These are phyloP conservation scores for Colletotrichum simmondsii DNA, from an alignment of 2,329 filamentous ascomycete species.

Conservation along the genomic window DNA sequence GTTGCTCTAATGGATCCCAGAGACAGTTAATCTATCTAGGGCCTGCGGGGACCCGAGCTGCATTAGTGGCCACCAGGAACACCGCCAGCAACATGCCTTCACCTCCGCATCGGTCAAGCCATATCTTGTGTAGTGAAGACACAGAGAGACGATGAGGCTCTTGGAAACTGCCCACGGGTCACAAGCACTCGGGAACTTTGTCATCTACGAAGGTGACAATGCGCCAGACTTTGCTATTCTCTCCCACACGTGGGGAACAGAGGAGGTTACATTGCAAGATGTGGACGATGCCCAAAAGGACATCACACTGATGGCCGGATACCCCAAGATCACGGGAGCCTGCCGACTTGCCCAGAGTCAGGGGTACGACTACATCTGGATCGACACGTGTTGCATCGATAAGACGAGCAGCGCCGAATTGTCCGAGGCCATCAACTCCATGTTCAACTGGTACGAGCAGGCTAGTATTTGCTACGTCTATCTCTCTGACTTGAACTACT, in stretches of 20 bases:
- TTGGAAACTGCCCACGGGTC: not conserved
- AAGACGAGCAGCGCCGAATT: slow-evolving; percentile 36
- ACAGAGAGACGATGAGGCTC: not conserved
- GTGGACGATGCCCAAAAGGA: not conserved
- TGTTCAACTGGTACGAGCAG: slow-evolving; percentile 36
- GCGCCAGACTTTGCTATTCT: slow-evolving; percentile 35
- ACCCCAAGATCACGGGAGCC: slow-evolving; percentile 15
- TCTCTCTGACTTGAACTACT: slow-evolving; percentile 28
- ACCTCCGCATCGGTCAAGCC: not conserved
- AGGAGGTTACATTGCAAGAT: not conserved
- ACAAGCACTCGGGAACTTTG: not conserved
- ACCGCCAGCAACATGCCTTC: not conserved
- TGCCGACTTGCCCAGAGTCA: slow-evolving; percentile 17
- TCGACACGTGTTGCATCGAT: slow-evolving; percentile 41
- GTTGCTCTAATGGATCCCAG: not conserved
- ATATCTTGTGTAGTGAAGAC: not conserved
- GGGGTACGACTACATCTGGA: slow-evolving; percentile 38
- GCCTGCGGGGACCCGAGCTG: not conserved
- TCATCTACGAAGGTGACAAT: not conserved
- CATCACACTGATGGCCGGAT: slow-evolving; percentile 7
- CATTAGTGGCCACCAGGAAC: not conserved
- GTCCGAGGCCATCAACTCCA: slow-evolving; percentile 38
- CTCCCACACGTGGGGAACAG: slow-evolving; percentile 30
- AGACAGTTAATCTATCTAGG: not conserved
- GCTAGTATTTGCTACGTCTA: slow-evolving; percentile 36